These are phyloP conservation scores for Brassica cretica DNA, from an alignment of 345 rosid species.

Conservation along the genomic window DNA sequence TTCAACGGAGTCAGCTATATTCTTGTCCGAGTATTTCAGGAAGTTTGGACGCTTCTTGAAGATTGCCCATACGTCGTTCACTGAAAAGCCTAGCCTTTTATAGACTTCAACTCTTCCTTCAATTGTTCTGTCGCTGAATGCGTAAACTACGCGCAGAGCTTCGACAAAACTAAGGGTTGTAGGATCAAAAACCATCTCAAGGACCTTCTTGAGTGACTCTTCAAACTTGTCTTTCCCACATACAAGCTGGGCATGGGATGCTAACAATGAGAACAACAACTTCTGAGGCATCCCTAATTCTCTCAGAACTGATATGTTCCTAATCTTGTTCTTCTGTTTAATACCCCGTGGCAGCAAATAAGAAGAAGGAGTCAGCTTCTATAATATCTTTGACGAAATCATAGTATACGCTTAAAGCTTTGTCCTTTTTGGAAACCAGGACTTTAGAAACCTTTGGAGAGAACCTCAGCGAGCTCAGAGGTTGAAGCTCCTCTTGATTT, in stretches of 20 bases:
- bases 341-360: neutral
- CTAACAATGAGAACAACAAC: neutral
- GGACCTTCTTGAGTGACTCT: neutral
- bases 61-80: conserved; percentile 17
- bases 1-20: conserved; percentile 22
- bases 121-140: neutral
- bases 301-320: neutral
- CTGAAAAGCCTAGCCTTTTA: conserved; percentile 35
- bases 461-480: conserved; percentile 3
- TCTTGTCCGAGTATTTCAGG: conserved; percentile 23
- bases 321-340: neutral
- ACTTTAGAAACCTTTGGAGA: neutral
- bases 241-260: neutral
- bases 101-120: neutral
- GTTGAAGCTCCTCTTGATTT: neutral
- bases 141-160: conserved; percentile 9
- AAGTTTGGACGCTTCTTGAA: conserved; percentile 29
- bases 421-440: neutral
- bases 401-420: neutral
- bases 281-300: neutral
- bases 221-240: neutral
- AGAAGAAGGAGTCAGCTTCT: neutral
- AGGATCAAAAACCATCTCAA: neutral
- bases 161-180: conserved; percentile 3
- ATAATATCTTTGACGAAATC: neutral